phyloP scores from a whole-genome alignment of 345 rosid species.

The Alliaria petiolata region DNA sequence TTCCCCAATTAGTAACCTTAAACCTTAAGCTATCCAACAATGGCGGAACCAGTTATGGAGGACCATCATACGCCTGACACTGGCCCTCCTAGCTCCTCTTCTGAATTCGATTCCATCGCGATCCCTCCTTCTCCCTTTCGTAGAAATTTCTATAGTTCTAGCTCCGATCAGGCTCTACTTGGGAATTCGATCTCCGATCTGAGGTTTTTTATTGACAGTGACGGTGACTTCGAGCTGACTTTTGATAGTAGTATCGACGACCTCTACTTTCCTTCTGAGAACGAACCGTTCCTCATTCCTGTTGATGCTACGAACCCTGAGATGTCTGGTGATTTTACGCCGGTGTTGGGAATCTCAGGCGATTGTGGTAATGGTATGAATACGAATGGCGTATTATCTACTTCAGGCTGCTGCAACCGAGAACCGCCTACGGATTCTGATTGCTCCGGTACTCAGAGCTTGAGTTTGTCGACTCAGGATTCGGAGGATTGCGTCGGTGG shows the following conservation, averaged over 20 bases:
- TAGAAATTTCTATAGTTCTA: slow-evolving; percentile 40
- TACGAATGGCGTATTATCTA: too few species aligned
- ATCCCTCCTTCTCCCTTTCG: slow-evolving; percentile 39
- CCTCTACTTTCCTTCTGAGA: slow-evolving; percentile 49
- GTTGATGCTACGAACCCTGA: slow-evolving; percentile 18
- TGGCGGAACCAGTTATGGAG: slow-evolving; percentile 9
- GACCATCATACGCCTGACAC: background rate
- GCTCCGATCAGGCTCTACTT: slow-evolving; percentile 7
- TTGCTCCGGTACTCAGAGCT: slow-evolving; percentile 7
- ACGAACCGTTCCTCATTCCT: slow-evolving; percentile 39
- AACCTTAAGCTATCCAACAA: slow-evolving; percentile 14
- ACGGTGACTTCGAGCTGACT: slow-evolving; percentile 47
- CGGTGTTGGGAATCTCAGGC: background rate
- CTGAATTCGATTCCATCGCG: slow-evolving; percentile 31
- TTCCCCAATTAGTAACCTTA: slow-evolving; percentile 9
- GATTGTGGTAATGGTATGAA: too few species aligned
- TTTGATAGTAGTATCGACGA: slow-evolving; percentile 50
- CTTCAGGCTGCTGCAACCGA: background rate
- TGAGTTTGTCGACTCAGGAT: background rate
- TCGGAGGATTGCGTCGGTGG: slow-evolving; percentile 29
- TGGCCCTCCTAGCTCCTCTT: background rate
- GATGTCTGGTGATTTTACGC: background rate
- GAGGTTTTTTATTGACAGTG: slow-evolving; percentile 36
- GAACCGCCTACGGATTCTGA: background rate
- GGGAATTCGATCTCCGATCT: slow-evolving; percentile 21